Evolutionary conservation across 225 moss, liverwort and hornwort genomes (phyloP), one percentile per base, ranked within the genome.

Genomic region (Physcomitrium patens): DNA sequence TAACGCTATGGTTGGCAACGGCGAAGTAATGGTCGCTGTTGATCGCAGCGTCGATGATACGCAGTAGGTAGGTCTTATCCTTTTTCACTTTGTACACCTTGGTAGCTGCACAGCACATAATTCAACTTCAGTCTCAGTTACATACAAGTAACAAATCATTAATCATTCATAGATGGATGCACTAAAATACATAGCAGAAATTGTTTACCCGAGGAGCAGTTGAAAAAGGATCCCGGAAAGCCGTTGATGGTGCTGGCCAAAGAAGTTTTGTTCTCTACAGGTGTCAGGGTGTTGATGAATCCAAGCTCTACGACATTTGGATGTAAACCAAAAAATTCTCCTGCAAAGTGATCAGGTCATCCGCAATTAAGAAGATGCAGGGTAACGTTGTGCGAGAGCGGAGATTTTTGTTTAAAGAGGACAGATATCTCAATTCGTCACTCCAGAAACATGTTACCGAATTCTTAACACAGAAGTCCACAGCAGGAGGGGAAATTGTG

Each of bases 281-380:
- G 47, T 16, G 1, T 0, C 15, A 12, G 0, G 1, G 70, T 71
- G 43, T 73, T 1, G 0, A 94, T 46, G 28, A 87, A 92, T 0
- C 45, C 76, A 1, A 2, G 0, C 71, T 89, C 89, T 4, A 84
- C 82, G 7, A 13, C 65, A 23, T 89, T 81, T 20, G 87, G 79
- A 9, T 74, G 19, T 0, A 56, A n/a, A 68, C 86, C 87, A 85
- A 86, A 89, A 90, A 92, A 96, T 65, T 94, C 96, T 16, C 82
- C 94, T 91, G 80, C 74, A 26, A 47, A 63, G 16, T 3, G 1
- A 23, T 3, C 44, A 75, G 8, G 31, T 37, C 31, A 37, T 37
- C 31, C 5, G 31, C 7, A 37, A 37, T 37, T 37, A 37, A 7
- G 31, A 37, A 4, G 31, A 1, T 37, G 31, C 31, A 37, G 31